Evolutionary conservation across 1,284 basidiomycete species (phyloP), one percentile per base, ranked within the genome.

Genomic region (Gymnopus androsaceus): DNA sequence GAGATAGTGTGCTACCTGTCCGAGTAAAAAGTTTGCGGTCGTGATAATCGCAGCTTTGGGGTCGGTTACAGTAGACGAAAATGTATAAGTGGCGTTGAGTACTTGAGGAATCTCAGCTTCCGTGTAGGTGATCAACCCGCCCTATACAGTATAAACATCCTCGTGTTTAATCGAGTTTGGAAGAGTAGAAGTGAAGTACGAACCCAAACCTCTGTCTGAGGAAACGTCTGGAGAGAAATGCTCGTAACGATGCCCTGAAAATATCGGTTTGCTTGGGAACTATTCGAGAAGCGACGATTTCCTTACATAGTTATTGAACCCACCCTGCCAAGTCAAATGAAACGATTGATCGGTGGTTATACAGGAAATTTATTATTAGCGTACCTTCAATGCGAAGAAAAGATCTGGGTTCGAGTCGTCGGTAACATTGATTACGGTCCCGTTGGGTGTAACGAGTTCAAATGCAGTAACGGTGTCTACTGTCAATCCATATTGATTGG

Each of bases 31-130:
- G 56, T 79, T 81, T 55, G 80, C 84, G 0, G 82, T 74, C 0
- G 79, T 73, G 38, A 88, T 76, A n/a, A 84, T 74, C 1, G 65
- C 69, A 5, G 86, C 87, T 66, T 86, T 88, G 0, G 82, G 82
- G 61, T 86, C 84, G 0, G 64, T 78, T 11, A 77, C 76, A 3
- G 72, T 74, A 7, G 70, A 67, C 2, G 72, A 63, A 64, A 85
- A 88, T n/a, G 75, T 74, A 12, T 73, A 72, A 0, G 77, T 77
- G 0, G 84, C 86, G 3, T 61, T 68, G 17, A 67, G 69, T 25
- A 84, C 71, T 2, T 64, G 66, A 23, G 72, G 67, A 11, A 80
- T 63, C 4, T 73, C 59, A 15, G 73, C 65, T 3, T 51, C 65
- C 11, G 70, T 73, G 57, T 77, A 78, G 2, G 69, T 70, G 15